Percentiles rank a stretch among this genome's conserved stretches.
These are phyloP conservation scores for Adenanthera pavonina DNA, from an alignment of 306 rosid species.

Conservation along the genomic window DNA sequence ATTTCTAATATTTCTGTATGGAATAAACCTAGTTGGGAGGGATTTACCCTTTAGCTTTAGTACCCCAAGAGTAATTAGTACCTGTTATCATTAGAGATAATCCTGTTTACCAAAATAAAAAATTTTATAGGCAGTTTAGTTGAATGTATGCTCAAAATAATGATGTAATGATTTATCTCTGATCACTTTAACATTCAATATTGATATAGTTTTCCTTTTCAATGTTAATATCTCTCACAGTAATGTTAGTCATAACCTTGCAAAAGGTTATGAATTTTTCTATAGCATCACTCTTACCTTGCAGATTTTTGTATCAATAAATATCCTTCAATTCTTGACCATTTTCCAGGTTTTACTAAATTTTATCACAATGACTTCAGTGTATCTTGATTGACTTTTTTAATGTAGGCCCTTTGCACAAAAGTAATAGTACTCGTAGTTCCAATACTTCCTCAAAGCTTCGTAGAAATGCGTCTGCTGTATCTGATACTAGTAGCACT, in stretches of 20 bases:
- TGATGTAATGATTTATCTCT: neutral
- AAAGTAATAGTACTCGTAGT: slow-evolving; percentile 35
- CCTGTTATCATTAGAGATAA: too few relatives aligned
- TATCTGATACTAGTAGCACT: slow-evolving; percentile 69
- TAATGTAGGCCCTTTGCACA: slow-evolving; percentile 54
- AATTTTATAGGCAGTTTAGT: too few relatives aligned
- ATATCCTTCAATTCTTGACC: slow-evolving; percentile 15
- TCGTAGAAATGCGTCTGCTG: slow-evolving; percentile 66
- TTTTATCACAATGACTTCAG: neutral
- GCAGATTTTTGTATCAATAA: neutral
- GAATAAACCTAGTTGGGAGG: too few relatives aligned
- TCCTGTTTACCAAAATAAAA: too few relatives aligned
- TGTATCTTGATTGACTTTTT: slow-evolving; percentile 22
- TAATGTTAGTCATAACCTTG: neutral
- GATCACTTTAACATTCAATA: neutral
- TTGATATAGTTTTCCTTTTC: neutral
- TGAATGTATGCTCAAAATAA: neutral
- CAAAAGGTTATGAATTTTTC: neutral
- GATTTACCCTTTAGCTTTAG: too few relatives aligned
- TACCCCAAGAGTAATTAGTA: too few relatives aligned
- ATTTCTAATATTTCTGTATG: too few relatives aligned
- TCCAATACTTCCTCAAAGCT: slow-evolving; percentile 45
- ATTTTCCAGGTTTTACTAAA: slow-evolving; percentile 4
- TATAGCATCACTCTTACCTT: neutral
- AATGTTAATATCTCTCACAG: neutral